A percentile compares a stretch with the other conserved stretches of the same genome.
Conservation (phyloP, 805 yeast genomes). For the Teunomyces gatunensis region DNA sequence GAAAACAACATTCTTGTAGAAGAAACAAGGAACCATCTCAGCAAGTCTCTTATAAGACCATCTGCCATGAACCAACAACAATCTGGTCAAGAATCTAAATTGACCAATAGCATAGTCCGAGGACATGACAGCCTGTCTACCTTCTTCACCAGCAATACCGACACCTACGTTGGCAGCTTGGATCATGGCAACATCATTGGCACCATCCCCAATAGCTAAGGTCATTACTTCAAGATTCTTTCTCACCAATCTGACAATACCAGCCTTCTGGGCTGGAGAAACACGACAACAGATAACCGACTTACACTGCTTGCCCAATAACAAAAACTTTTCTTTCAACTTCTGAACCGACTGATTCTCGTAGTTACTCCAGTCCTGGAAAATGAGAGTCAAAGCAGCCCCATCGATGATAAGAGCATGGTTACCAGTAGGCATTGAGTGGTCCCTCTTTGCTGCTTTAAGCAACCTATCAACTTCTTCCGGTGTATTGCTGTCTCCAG, state of each 20-base stretch:
- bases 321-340: constrained; percentile 49
- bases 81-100: constrained; percentile 65
- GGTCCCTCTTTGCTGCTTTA: constrained; percentile 51
- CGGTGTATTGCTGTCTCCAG: constrained; percentile 28
- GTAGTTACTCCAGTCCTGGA: constrained; percentile 40
- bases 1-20: constrained; percentile 75
- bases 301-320: constrained; percentile 75
- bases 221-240: constrained; percentile 77
- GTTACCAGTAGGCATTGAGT: constrained; percentile 65
- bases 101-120: constrained; percentile 86
- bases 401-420: constrained; percentile 78
- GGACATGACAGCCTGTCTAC: constrained; percentile 85
- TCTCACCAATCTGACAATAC: constrained; percentile 78
- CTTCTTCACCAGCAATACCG: constrained; percentile 91
- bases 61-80: constrained; percentile 75
- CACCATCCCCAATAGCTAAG: constrained; percentile 84
- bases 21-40: constrained; percentile 82
- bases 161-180: constrained; percentile 87
- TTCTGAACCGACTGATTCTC: constrained; percentile 25
- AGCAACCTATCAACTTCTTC: constrained; percentile 33
- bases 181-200: constrained; percentile 89
- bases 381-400: constrained; percentile 59
- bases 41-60: constrained; percentile 82
- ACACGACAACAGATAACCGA: constrained; percentile 86
- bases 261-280: constrained; percentile 84